A percentile compares a stretch with the other conserved stretches of the same genome.
Evolutionary conservation across 2,329 filamentous ascomycete genomes (phyloP).

Genomic region (Boeremia lycopersici): DNA sequence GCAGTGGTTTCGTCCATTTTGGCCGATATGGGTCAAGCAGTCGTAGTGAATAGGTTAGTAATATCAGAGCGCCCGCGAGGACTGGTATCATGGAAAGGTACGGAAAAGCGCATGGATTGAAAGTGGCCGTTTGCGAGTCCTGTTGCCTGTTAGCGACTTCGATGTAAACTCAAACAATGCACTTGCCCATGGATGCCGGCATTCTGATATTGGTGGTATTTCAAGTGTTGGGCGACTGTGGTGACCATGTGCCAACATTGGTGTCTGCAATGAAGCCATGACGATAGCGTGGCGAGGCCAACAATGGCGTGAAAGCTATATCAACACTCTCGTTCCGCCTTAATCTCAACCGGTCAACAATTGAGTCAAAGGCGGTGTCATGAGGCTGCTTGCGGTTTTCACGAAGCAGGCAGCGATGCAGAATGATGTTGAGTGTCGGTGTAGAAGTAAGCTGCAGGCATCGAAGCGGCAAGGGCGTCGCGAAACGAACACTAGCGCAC

Average conservation of each 20-base stretch:
- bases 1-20: constrained; percentile 59
- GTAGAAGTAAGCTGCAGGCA: constrained; percentile 12
- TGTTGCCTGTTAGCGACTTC: constrained; percentile 22
- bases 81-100: constrained; percentile 48
- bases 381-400: constrained; percentile 12
- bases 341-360: constrained; percentile 24
- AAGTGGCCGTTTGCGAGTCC: constrained; percentile 47
- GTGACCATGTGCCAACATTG: constrained; percentile 20
- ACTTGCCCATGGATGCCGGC: constrained; percentile 38
- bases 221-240: constrained; percentile 2
- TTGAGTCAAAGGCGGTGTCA: constrained; percentile 20
- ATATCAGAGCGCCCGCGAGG: constrained; percentile 44
- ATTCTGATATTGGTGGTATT: constrained; percentile 29
- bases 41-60: constrained; percentile 45
- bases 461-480: background rate
- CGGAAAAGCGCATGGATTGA: constrained; percentile 50
- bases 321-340: constrained; percentile 29
- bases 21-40: constrained; percentile 48
- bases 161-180: background rate
- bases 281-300: constrained; percentile 2
- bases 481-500: constrained; percentile 9
- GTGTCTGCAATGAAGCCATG: constrained; percentile 37
- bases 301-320: constrained; percentile 13
- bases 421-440: constrained; percentile 13
- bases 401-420: constrained; percentile 8